Base-by-base conservation (phyloP, 495 filamentous ascomycete genomes). In the Rostrohypoxylon terebratum region DNA sequence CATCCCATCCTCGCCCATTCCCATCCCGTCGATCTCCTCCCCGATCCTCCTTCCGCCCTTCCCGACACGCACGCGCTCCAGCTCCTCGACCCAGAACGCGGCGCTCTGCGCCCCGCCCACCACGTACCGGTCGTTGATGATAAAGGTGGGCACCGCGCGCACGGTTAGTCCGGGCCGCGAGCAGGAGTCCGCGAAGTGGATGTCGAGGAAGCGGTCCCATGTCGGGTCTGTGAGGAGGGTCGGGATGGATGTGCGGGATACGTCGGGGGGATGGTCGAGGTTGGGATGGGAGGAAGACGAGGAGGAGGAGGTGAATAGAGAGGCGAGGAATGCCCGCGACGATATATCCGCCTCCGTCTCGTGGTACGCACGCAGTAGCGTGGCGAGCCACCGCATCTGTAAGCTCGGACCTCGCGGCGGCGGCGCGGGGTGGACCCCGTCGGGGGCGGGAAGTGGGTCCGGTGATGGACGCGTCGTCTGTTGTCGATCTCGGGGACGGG, bases 271-370 rank as follows among this genome's bases (percentile, higher is more conserved):
- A 1, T 80, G 69, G 6, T 77, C 79, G 1, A 38, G 13, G 8
- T 38, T 10, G 36, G 8, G 36, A 10, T 87, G 89, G 62, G 80
- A 81, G 3, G 87, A 82, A n/a, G n/a, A n/a, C 1, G 28, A 28
- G 4, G 82, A 91, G 7, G 87, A 84, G 61, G 80, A 81, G 3
- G 87, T 81, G 5, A 82, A 91, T 3, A 87, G 85, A 28, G 83
- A 78, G 3, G 85, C 50, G 55, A 97, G 83, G 25, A 90, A 85
- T 1, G 79, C 81, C 23, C 79, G 81, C 75, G 87, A 85, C 0
- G 92, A 95, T 45, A 95, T 88, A 74, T 97, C 94, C 71, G 85
- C 81, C 75, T 90, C 89, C 2, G 89, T 82, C 76, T 93, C 89
- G 71, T 96, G 94, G 74, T 92, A 91, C 5, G 84, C 85, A 21